Evolutionary conservation across 1,284 basidiomycete species (phyloP), one percentile per base, ranked within the genome.

Genomic region (Amylostereum chailletii): DNA sequence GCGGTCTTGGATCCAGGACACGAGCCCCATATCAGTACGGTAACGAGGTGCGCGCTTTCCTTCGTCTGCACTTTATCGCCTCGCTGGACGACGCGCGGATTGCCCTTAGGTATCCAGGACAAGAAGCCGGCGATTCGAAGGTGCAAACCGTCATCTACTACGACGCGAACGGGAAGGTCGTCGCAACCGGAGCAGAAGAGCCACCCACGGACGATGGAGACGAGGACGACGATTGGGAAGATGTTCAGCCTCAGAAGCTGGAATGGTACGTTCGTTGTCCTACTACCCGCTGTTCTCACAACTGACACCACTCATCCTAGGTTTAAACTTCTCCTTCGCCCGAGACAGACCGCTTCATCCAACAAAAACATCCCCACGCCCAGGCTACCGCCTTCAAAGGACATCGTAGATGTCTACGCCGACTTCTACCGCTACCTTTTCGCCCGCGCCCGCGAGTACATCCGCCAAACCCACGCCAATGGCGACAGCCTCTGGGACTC

Each of bases 271-370:
- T 55, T 49, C 43, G 9, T 10, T 40, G 37, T 50, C 1, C 27
- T 30, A 5, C 31, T 51, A 8, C 19, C 42, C 40, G 30, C n/a
- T 7, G 5, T 7, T 29, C 7, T 43, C 7, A 7, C 6, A 30
- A 30, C 6, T 4, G 8, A 26, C 8, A 9, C 31, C 42, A 11
- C 3, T 38, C 8, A 3, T 27, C 29, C 31, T 26, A 81, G 79
- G 79, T 82, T 79, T 66, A 81, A 82, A 57, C 60, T 82, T 0
- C 71, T 79, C 54, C 60, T 82, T 2, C 70, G 74, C 0, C 72
- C 74, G 3, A 55, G 55, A n/a, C 62, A 65, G 19, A 57, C 69
- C 37, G 59, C 51, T 45, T 56, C 57, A 0, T 51, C 56, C 33
- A 43, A 47, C 29, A 51, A 45, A 1, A 59, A 61, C 44, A 60